These are phyloP conservation scores for Debaryomyces subglobosus DNA, from an alignment of 1,139 yeast species.

Conservation along the genomic window DNA sequence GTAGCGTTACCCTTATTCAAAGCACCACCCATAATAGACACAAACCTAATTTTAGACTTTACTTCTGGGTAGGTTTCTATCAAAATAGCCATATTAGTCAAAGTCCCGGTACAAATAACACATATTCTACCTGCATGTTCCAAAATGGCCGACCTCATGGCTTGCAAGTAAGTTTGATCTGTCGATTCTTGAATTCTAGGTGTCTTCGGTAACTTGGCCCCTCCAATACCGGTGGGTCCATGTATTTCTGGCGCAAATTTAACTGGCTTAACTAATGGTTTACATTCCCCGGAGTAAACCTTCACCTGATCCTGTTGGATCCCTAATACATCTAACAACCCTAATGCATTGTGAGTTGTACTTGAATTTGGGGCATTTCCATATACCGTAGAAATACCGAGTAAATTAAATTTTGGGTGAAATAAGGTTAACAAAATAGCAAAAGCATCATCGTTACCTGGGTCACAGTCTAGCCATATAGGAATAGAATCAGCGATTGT, in stretches of 20 bases:
- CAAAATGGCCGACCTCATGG: conserved; percentile 54
- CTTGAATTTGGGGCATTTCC: conserved; percentile 73
- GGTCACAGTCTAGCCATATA: conserved; percentile 91
- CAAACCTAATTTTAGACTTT: conserved; percentile 44
- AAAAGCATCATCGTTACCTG: conserved; percentile 88
- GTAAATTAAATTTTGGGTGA: conserved; percentile 58
- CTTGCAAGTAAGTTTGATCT: conserved; percentile 54
- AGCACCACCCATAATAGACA: conserved; percentile 82
- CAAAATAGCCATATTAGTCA: conserved; percentile 67
- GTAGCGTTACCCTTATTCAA: conserved; percentile 51
- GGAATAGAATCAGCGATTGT: conserved; percentile 44
- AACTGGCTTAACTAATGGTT: conserved; percentile 56
- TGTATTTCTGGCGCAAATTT: conserved; percentile 66
- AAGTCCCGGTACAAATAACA: conserved; percentile 70
- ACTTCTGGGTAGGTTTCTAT: conserved; percentile 56
- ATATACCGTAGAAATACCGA: conserved; percentile 81
- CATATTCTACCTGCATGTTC: conserved; percentile 50
- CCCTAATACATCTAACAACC: conserved; percentile 62
- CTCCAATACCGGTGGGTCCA: conserved; percentile 77
- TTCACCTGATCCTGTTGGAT: conserved; percentile 47
- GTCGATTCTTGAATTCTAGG: conserved; percentile 35
- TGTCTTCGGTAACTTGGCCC: conserved; percentile 58
- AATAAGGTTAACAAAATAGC: conserved; percentile 68
- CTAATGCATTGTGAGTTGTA: conserved; percentile 73
- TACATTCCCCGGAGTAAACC: conserved; percentile 67